These are phyloP conservation scores for Diplodia intermedia DNA, from an alignment of 2,329 filamentous ascomycete species.

Conservation along the genomic window DNA sequence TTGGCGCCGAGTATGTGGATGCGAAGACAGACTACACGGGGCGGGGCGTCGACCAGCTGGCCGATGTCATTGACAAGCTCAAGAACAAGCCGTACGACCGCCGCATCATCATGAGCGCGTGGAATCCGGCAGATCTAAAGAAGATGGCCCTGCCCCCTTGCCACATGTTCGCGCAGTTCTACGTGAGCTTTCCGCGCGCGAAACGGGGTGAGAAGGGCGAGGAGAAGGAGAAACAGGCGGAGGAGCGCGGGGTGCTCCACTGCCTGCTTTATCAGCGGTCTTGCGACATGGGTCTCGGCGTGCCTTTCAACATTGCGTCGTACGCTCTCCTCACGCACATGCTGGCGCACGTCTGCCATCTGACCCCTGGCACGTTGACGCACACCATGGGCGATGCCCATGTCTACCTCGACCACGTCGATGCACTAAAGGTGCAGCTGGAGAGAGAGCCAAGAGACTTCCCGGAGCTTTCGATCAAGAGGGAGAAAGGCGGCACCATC, in stretches of 20 bases:
- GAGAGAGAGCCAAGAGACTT: slow-evolving; percentile 81
- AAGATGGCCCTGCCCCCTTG: slow-evolving; percentile 94
- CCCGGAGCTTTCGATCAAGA: slow-evolving; percentile 75
- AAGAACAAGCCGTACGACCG: slow-evolving; percentile 85
- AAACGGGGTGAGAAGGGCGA: slow-evolving; percentile 39
- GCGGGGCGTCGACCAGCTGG: slow-evolving; percentile 90
- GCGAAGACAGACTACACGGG: slow-evolving; percentile 81
- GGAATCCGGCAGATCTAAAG: slow-evolving; percentile 86
- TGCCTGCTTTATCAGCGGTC: slow-evolving; percentile 92
- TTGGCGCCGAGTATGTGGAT: slow-evolving; percentile 88
- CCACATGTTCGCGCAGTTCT: slow-evolving; percentile 98
- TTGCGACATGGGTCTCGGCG: slow-evolving; percentile 96
- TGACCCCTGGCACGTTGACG: slow-evolving; percentile 85
- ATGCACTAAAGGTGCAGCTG: slow-evolving; percentile 82
- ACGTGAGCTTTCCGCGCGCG: slow-evolving; percentile 73
- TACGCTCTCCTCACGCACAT: slow-evolving; percentile 96
- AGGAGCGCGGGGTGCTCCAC: slow-evolving; percentile 72
- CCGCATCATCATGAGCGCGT: slow-evolving; percentile 87
- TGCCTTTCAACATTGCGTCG: slow-evolving; percentile 96
- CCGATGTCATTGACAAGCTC: slow-evolving; percentile 87
- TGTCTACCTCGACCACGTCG: slow-evolving; percentile 90
- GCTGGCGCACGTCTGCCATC: slow-evolving; percentile 83
- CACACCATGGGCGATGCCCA: slow-evolving; percentile 99
- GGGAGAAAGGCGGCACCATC: slow-evolving; percentile 74
- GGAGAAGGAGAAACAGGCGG: slow-evolving; percentile 35